Evolutionary conservation across 2,329 filamentous ascomycete genomes (phyloP).

Genomic region (Calonectria honghensis): DNA sequence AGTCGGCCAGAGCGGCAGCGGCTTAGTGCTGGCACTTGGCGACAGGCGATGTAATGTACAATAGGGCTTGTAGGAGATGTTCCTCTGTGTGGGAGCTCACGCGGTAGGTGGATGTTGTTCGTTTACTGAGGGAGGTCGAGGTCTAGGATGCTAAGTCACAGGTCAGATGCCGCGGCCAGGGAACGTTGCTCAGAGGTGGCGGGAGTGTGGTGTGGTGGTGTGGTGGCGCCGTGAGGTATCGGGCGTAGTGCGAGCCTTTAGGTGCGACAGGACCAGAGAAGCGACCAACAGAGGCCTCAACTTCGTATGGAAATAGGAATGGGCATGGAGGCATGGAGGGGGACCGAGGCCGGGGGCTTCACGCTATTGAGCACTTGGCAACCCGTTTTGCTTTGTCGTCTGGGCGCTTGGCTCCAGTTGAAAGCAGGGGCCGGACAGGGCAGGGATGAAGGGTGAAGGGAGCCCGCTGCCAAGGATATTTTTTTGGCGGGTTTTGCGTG

Average conservation of each 20-base stretch:
- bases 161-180: constrained; percentile 42
- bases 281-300: constrained; percentile 40
- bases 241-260: constrained; percentile 46
- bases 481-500: constrained; percentile 40
- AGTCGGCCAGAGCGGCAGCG: constrained; percentile 44
- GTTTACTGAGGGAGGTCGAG: constrained; percentile 33
- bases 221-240: constrained; percentile 43
- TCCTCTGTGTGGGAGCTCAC: constrained; percentile 25
- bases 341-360: constrained; percentile 42
- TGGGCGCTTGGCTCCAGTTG: constrained; percentile 51
- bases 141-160: constrained; percentile 24
- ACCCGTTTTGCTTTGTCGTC: constrained; percentile 52
- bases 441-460: constrained; percentile 46
- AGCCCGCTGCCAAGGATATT: constrained; percentile 48
- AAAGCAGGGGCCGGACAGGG: constrained; percentile 47
- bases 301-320: constrained; percentile 31
- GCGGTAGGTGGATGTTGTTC: constrained; percentile 24
- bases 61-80: neutral
- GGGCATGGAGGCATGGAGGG: constrained; percentile 33
- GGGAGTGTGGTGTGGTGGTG: constrained; percentile 49
- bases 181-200: constrained; percentile 47
- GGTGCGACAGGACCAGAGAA: constrained; percentile 35
- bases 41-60: constrained; percentile 18
- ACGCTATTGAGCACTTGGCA: constrained; percentile 38
- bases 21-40: constrained; percentile 37